Base-by-base conservation (phyloP, 176 grass and related monocot genomes). In the Elymus sibiricus region DNA sequence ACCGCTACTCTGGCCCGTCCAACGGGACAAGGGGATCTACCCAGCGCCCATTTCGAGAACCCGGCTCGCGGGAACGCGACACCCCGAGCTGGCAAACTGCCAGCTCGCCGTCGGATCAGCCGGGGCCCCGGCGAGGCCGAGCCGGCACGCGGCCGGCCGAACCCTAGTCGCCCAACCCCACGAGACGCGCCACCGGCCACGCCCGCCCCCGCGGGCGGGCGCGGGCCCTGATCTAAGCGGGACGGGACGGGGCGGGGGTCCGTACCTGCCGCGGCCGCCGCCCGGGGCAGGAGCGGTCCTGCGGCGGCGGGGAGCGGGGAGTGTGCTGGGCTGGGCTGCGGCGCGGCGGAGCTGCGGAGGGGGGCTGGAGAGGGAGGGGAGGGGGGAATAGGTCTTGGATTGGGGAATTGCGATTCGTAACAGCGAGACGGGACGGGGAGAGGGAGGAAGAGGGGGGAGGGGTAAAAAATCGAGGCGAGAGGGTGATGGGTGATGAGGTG, bases 391-490 rank as follows among this genome's bases (percentile, higher is more conserved):
- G 25, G 79, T 90, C 32, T 64, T 64, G 73, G 83, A 83, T 82
- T 90, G 88, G 88, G 88, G 84, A 90, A 90, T 89, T 81, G 88
- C 77, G 78, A 89, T 51, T 70, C 40, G 84, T 43, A 78, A 22
- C 77, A 67, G 58, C 60, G 58, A 71, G 74, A 51, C 53, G 63
- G 9, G 34, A 22, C 32, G 59, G 13, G 19, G 65, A 35, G 9
- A 8, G 5, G 21, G 1, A 4, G n/a, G n/a, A 5, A 7, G 19
- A 19, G 7, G 32, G 12, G 4, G 2, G 15, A 15, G 46, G 17
- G 76, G 35, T 5, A 43, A 47, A 75, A 47, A 75, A 49, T 75
- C 15, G 72, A 75, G 71, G 27, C 8, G 61, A 32, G 4, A 4
- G 51, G 26, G 78, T 11, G 78, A 27, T 11, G 27, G 85, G 67